Percentiles rank a stretch among this genome's conserved stretches.
Conservation (phyloP, 2,329 filamentous ascomycete genomes). For the Apiospora koreana region DNA sequence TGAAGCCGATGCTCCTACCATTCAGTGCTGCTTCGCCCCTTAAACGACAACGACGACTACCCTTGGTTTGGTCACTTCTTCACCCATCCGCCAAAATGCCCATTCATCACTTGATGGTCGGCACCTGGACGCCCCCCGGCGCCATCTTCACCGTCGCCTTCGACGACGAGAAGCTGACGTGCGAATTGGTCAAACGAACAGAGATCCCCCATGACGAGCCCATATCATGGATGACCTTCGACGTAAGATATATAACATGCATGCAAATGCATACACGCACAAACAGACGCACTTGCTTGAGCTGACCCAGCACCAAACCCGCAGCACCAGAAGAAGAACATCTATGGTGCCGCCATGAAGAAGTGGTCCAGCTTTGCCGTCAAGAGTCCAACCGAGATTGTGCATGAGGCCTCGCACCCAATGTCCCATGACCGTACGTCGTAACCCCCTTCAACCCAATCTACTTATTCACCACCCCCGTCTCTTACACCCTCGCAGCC, state of each 20-base stretch:
- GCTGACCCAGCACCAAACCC: slow-evolving; percentile 20
- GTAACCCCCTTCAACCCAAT: neutral
- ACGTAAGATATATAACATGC: no score
- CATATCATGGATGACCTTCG: slow-evolving; percentile 93
- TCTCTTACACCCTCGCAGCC: slow-evolving; percentile 44
- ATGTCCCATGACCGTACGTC: slow-evolving; percentile 74
- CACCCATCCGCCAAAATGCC: slow-evolving; percentile 59
- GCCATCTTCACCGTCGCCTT: slow-evolving; percentile 90
- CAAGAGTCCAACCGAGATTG: slow-evolving; percentile 72
- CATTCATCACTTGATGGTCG: slow-evolving; percentile 84
- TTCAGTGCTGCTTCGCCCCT: neutral
- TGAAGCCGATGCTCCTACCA: neutral
- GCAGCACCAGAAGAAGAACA: slow-evolving; percentile 77
- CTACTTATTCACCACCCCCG: no score
- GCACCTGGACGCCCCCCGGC: slow-evolving; percentile 87
- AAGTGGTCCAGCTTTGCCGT: slow-evolving; percentile 86
- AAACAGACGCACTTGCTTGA: no score
- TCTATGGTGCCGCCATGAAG: slow-evolving; percentile 92
- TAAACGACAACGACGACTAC: neutral
- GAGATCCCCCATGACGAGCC: slow-evolving; percentile 81
- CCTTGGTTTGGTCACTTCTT: slow-evolving; percentile 10
- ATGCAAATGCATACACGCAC: no score
- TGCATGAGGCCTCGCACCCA: slow-evolving; percentile 72
- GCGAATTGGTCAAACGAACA: slow-evolving; percentile 77
- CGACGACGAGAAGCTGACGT: slow-evolving; percentile 75